phyloP scores from a whole-genome alignment of 2,329 filamentous ascomycete species.

The Metarhizium brunneum region DNA sequence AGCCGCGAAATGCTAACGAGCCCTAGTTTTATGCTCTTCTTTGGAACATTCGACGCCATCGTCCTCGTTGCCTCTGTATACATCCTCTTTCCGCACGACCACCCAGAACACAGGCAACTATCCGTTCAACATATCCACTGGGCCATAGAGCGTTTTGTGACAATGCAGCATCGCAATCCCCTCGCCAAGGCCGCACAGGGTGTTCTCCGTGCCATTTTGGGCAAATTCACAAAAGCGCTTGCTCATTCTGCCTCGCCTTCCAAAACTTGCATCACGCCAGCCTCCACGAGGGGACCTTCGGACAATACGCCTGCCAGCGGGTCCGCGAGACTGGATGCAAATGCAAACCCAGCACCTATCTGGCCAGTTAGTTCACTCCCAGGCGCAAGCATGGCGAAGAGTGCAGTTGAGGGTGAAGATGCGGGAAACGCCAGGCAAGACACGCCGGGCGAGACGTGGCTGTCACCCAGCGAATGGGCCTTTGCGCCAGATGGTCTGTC shows the following conservation, averaged over 20 bases:
- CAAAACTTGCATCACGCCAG: conserved; percentile 9
- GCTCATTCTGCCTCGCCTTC: conserved; percentile 16
- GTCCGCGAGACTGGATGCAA: no score
- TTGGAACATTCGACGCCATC: conserved; percentile 55
- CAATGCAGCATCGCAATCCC: conserved; percentile 42
- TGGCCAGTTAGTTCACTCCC: not conserved
- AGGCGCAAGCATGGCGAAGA: not conserved
- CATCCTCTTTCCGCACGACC: conserved; percentile 50
- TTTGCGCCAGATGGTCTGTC: conserved; percentile 38
- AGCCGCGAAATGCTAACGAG: not conserved
- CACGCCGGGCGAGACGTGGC: not conserved
- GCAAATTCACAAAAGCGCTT: conserved; percentile 43
- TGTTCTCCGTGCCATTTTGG: conserved; percentile 45
- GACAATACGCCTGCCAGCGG: not conserved
- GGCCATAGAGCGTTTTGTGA: conserved; percentile 49
- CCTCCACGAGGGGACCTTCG: conserved; percentile 1
- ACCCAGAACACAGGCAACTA: conserved; percentile 34
- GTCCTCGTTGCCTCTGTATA: conserved; percentile 52
- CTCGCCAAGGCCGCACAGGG: conserved; percentile 45
- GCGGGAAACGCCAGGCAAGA: not conserved
- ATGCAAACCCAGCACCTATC: not conserved
- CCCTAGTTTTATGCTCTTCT: conserved; percentile 44
- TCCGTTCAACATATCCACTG: conserved; percentile 49
- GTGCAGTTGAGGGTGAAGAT: not conserved
- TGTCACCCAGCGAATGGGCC: conserved; percentile 22